A percentile compares a stretch with the other conserved stretches of the same genome.
These are phyloP conservation scores for Crepidotus variabilis DNA, from an alignment of 768 basidiomycete genomes.

Conservation along the genomic window DNA sequence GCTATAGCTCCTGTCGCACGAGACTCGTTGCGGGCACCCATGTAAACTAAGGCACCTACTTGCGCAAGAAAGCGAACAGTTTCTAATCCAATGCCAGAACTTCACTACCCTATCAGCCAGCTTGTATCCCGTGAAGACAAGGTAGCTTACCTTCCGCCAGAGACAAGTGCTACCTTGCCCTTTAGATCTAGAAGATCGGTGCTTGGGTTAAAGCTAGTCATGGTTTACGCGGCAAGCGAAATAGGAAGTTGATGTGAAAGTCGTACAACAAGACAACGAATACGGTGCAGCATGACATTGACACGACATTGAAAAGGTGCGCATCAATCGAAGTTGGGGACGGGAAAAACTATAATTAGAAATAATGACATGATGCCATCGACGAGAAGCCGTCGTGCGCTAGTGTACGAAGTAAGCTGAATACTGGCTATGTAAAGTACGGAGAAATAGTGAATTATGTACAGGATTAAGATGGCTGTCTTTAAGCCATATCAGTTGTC, in stretches of 20 bases:
- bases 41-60: constrained; percentile 23
- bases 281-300: neutral
- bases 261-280: too few species aligned
- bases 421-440: neutral
- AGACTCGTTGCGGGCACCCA: constrained; percentile 18
- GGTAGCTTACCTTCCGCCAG: constrained; percentile 51
- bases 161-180: constrained; percentile 53
- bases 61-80: constrained; percentile 30
- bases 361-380: too few species aligned
- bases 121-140: constrained; percentile 13
- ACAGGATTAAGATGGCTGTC: too few species aligned
- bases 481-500: constrained; percentile 9
- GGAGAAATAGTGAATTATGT: neutral
- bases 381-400: neutral
- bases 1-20: constrained; percentile 21
- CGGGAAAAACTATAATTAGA: too few species aligned
- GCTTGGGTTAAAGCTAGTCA: constrained; percentile 26
- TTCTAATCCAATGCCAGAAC: constrained; percentile 35
- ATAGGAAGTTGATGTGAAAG: neutral
- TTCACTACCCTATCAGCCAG: constrained; percentile 1
- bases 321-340: too few species aligned
- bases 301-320: too few species aligned
- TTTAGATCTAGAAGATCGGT: constrained; percentile 40
- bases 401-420: neutral
- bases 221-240: too few species aligned